Percentiles rank a stretch among this genome's conserved stretches.
Evolutionary conservation across 2,329 filamentous ascomycete species (phyloP).

Genomic region (Septoria linicola): DNA sequence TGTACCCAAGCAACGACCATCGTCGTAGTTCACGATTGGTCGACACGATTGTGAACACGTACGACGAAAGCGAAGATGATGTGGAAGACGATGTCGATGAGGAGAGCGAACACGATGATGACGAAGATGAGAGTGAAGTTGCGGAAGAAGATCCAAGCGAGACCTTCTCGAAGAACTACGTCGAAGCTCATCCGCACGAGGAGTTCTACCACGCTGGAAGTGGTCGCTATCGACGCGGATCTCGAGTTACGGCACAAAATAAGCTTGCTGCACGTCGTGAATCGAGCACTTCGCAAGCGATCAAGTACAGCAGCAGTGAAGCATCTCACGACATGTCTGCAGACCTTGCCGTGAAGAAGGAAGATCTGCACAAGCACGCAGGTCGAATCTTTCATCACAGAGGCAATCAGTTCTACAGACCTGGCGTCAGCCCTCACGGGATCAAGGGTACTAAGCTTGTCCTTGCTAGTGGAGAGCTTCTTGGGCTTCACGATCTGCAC

Average conservation of each 20-base stretch:
- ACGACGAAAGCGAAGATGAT: slow-evolving; percentile 22
- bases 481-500: slow-evolving; percentile 8
- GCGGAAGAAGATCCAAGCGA: slow-evolving; percentile 19
- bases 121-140: no score
- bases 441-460: slow-evolving; percentile 26
- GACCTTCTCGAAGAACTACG: slow-evolving; percentile 32
- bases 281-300: slow-evolving; percentile 18
- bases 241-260: slow-evolving; percentile 13
- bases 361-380: slow-evolving; percentile 27
- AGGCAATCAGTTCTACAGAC: slow-evolving; percentile 36
- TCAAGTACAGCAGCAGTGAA: slow-evolving; percentile 22
- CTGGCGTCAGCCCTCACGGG: slow-evolving; percentile 29
- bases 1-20: slow-evolving; percentile 19
- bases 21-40: slow-evolving; percentile 26
- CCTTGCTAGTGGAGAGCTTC: slow-evolving; percentile 14
- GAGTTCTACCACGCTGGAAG: slow-evolving; percentile 34
- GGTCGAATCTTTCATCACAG: slow-evolving; percentile 33
- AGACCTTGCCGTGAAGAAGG: slow-evolving; percentile 23
- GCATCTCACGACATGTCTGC: slow-evolving; percentile 12
- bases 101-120: slow-evolving; percentile 11
- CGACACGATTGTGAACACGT: slow-evolving; percentile 18
- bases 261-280: slow-evolving; percentile 15
- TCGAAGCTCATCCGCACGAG: slow-evolving; percentile 31
- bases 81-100: slow-evolving; percentile 16
- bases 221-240: slow-evolving; percentile 30